phyloP scores from a whole-genome alignment of 129 eudicot species.

The Rutidosis leptorrhynchoides region DNA sequence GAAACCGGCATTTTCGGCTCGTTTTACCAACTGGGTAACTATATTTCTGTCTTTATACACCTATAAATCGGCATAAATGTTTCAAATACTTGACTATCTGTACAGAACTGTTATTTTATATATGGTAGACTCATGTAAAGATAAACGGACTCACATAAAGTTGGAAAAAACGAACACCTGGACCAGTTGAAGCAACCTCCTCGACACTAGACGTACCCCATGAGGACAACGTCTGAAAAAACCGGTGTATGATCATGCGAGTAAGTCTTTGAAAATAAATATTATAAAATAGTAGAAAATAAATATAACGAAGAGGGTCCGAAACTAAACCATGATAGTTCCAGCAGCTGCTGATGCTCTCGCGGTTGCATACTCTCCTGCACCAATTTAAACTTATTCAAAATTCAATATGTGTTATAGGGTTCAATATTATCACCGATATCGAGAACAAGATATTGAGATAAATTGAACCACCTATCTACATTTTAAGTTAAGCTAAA shows the following conservation, averaged over 20 bases:
- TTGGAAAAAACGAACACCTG: constrained; percentile 87
- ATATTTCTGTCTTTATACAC: constrained; percentile 81
- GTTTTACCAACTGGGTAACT: constrained; percentile 68
- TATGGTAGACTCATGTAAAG: constrained; percentile 2
- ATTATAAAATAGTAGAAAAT: too few species aligned
- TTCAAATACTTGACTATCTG: background rate
- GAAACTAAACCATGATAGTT: constrained; percentile 74
- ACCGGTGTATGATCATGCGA: background rate
- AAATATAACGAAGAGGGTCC: background rate
- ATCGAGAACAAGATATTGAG: background rate
- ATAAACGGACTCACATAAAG: constrained; percentile 68
- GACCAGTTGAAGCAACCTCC: constrained; percentile 95
- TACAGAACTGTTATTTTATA: background rate
- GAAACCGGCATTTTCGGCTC: constrained; percentile 95
- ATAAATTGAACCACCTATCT: background rate
- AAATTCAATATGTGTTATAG: background rate
- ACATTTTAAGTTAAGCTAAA: background rate
- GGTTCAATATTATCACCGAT: background rate
- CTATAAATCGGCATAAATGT: constrained; percentile 35
- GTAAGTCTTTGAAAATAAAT: background rate
- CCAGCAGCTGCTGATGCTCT: constrained; percentile 91
- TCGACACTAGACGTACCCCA: constrained; percentile 89
- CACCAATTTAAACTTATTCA: constrained; percentile 14
- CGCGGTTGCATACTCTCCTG: constrained; percentile 93
- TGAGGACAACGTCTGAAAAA: constrained; percentile 77